phyloP scores from a whole-genome alignment of 2,329 filamentous ascomycete species.

The Leptographium radiaticola region DNA sequence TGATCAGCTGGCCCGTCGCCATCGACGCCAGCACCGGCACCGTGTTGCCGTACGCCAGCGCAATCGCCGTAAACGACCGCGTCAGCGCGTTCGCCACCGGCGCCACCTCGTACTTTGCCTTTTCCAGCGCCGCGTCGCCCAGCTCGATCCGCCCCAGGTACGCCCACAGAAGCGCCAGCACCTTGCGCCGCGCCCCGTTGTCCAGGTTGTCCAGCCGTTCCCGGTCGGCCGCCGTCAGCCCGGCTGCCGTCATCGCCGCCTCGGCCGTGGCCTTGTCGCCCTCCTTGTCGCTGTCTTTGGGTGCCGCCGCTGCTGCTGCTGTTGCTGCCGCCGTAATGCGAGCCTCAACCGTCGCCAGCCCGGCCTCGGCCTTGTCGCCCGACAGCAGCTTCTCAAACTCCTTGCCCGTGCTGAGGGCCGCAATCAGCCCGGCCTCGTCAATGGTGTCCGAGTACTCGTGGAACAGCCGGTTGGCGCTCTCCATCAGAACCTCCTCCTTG shows the following conservation, averaged over 20 bases:
- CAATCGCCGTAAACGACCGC: slow-evolving; percentile 74
- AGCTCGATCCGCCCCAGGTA: slow-evolving; percentile 85
- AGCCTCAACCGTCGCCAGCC: slow-evolving; percentile 72
- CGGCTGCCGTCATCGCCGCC: slow-evolving; percentile 21
- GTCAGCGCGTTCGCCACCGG: slow-evolving; percentile 77
- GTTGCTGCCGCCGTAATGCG: slow-evolving; percentile 44
- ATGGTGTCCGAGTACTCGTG: slow-evolving; percentile 80
- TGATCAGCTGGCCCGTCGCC: slow-evolving; percentile 69
- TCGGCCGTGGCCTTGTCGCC: not conserved
- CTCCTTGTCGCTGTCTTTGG: too few species aligned
- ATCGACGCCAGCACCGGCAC: slow-evolving; percentile 72
- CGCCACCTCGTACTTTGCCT: slow-evolving; percentile 79
- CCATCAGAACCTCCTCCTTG: slow-evolving; percentile 84
- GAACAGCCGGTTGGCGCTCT: slow-evolving; percentile 91
- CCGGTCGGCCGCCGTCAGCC: slow-evolving; percentile 61
- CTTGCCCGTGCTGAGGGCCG: slow-evolving; percentile 70
- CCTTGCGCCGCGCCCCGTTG: slow-evolving; percentile 68
- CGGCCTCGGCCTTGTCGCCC: slow-evolving; percentile 66
- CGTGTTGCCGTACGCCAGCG: slow-evolving; percentile 77
- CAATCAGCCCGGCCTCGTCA: slow-evolving; percentile 65
- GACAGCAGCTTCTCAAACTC: slow-evolving; percentile 70
- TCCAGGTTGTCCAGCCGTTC: slow-evolving; percentile 69
- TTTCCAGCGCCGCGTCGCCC: slow-evolving; percentile 61
- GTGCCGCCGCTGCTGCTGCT: not conserved
- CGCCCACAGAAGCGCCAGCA: slow-evolving; percentile 82